Percentiles rank a stretch among this genome's conserved stretches.
Conservation (phyloP, 2,329 filamentous ascomycete species). For the Aspergillus sp. region DNA sequence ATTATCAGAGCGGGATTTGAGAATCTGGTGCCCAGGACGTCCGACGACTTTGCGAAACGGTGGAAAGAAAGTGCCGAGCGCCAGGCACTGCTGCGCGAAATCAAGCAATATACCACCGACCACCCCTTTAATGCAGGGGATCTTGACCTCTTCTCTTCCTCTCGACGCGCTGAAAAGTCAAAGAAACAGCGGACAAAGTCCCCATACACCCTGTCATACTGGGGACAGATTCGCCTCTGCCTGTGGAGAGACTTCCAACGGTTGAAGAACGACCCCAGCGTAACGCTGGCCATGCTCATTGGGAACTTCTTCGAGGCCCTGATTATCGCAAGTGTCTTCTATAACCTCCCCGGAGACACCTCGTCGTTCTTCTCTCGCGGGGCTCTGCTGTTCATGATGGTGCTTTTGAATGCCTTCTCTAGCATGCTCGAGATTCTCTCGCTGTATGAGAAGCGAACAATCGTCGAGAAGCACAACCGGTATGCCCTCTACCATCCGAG, state of each 20-base stretch:
- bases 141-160: neutral
- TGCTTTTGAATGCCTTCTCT: slow-evolving; percentile 1
- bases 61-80: slow-evolving; percentile 4
- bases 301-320: slow-evolving; percentile 2
- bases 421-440: slow-evolving; percentile 14
- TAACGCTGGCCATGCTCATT: slow-evolving; percentile 2
- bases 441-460: slow-evolving; percentile 17
- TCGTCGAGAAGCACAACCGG: slow-evolving; percentile 21
- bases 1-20: slow-evolving; percentile 52
- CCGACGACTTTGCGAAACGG: slow-evolving; percentile 62
- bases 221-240: slow-evolving; percentile 2
- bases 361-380: slow-evolving; percentile 1
- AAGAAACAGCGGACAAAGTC: neutral
- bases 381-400: slow-evolving; percentile 4
- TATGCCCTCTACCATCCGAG: slow-evolving; percentile 24
- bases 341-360: neutral
- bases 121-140: neutral
- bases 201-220: slow-evolving; percentile 4
- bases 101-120: neutral
- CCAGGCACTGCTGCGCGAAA: neutral
- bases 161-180: neutral
- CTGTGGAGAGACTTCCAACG: neutral
- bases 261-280: slow-evolving; percentile 3
- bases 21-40: slow-evolving; percentile 58
- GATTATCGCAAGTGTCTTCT: slow-evolving; percentile 1